Evolutionary conservation across 129 eudicot genomes (phyloP).

Genomic region (Helichrysum umbraculigerum): DNA sequence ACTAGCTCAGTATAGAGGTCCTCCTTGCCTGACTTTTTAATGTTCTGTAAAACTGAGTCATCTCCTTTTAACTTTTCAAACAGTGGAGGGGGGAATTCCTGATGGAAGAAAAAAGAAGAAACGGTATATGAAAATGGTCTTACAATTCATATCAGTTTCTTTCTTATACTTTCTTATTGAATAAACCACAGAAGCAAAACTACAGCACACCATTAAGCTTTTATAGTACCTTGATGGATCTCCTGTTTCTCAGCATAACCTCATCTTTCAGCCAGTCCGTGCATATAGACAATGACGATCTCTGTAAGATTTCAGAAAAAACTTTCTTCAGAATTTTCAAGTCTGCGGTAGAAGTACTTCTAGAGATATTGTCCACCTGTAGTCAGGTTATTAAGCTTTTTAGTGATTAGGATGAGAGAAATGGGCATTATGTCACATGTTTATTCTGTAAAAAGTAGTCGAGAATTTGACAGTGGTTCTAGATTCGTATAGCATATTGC

Average conservation of each 20-base stretch:
- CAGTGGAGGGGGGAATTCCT: slow-evolving; percentile 60
- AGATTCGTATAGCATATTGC: not conserved
- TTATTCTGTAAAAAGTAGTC: not conserved
- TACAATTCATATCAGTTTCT: slow-evolving; percentile 3
- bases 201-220: not conserved
- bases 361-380: slow-evolving; percentile 62
- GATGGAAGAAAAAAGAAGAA: slow-evolving; percentile 20
- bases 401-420: not conserved
- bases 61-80: slow-evolving; percentile 66
- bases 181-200: slow-evolving; percentile 14
- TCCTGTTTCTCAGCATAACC: slow-evolving; percentile 47
- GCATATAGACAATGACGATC: slow-evolving; percentile 62
- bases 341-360: slow-evolving; percentile 37
- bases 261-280: slow-evolving; percentile 78
- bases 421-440: slow-evolving; percentile 4
- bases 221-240: slow-evolving; percentile 56
- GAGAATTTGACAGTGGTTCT: not conserved
- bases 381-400: slow-evolving; percentile 24
- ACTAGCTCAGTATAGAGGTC: slow-evolving; percentile 75
- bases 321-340: slow-evolving; percentile 39
- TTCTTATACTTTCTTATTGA: slow-evolving; percentile 9
- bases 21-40: slow-evolving; percentile 79
- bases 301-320: slow-evolving; percentile 56
- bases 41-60: slow-evolving; percentile 53
- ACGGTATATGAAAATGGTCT: slow-evolving; percentile 9